Conservation (phyloP, 148 eudicot species). For the Cornus controversa region DNA sequence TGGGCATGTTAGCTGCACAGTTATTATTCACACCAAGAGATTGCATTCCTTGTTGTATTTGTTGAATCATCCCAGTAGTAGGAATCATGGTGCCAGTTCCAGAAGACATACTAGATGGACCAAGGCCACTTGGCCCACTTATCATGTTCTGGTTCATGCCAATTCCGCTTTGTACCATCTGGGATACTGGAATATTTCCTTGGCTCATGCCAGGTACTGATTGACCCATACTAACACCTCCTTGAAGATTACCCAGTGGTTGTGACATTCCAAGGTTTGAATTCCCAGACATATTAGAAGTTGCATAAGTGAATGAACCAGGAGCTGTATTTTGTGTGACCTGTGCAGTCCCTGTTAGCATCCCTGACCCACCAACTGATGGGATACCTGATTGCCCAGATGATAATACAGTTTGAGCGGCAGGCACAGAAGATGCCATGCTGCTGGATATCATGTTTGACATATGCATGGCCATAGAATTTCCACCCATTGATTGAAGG, state of each 20-base stretch:
- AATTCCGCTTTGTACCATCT: constrained; percentile 61
- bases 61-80: constrained; percentile 76
- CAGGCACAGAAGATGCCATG: constrained; percentile 65
- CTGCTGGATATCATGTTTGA: constrained; percentile 90
- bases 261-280: constrained; percentile 58
- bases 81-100: constrained; percentile 68
- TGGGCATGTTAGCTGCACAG: constrained; percentile 54
- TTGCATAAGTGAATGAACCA: constrained; percentile 50
- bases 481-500: constrained; percentile 69
- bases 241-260: constrained; percentile 63
- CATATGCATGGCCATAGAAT: constrained; percentile 75
- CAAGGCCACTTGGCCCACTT: constrained; percentile 46
- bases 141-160: constrained; percentile 65
- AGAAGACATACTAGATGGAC: constrained; percentile 44
- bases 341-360: constrained; percentile 56
- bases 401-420: constrained; percentile 61
- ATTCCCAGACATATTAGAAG: constrained; percentile 55
- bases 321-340: constrained; percentile 54
- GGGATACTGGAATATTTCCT: constrained; percentile 53
- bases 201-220: constrained; percentile 62
- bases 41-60: constrained; percentile 65
- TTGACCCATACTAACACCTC: constrained; percentile 58
- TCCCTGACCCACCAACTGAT: constrained; percentile 50
- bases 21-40: constrained; percentile 48
- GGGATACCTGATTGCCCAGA: constrained; percentile 70